Base-by-base conservation (phyloP, 2,329 filamentous ascomycete species). In the Onygenales sp. region DNA sequence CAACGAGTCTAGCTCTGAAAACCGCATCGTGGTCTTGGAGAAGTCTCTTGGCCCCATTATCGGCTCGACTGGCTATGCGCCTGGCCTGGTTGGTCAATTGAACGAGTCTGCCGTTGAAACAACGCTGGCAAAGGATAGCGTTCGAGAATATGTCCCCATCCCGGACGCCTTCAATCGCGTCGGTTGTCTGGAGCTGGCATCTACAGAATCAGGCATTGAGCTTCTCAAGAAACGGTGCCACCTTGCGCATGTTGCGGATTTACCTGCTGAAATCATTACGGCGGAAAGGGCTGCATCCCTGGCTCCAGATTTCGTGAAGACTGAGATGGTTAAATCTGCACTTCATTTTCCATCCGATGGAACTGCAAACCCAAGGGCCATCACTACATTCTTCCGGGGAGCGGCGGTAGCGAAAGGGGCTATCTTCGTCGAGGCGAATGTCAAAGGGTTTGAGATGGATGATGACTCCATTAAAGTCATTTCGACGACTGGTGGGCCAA, bases 51-150 rank as follows among this genome's bases (percentile, higher is more conserved):
- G 56, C 5, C 44, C 55, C 0, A 50, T 63, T 5, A 53, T 59
- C 11, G 66, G 66, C 6, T 70, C 68, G 7, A 70, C 67, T 0
- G 63, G 63, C 13, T 58, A 64, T 51, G 66, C 67, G 3, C 67
- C 67, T 5, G 67, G 66, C 1, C 67, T 69, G 31, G 59, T 70
- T 5, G 67, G 67, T 21, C 65, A 70, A 52, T 65, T 63, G 51
- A 70, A 69, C 42, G 64, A 67, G 43, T 65, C 62, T 6, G 39
- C 60, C 1, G 58, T 63, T 2, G 54, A 69, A 10, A 69, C 66
- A 1, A 61, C 50, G 9, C 59, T 70, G 4, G 66, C 67, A 0
- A 59, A 64, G 27, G 62, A 67, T 4, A 67, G 59, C 0, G 64
- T 66, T 6, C 57, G 57, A 8, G 65, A 66, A 48, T 66, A 67